Evolutionary conservation across 805 yeast species (phyloP), one percentile per base, ranked within the genome.

Genomic region (Cyberlindnera maritima): DNA sequence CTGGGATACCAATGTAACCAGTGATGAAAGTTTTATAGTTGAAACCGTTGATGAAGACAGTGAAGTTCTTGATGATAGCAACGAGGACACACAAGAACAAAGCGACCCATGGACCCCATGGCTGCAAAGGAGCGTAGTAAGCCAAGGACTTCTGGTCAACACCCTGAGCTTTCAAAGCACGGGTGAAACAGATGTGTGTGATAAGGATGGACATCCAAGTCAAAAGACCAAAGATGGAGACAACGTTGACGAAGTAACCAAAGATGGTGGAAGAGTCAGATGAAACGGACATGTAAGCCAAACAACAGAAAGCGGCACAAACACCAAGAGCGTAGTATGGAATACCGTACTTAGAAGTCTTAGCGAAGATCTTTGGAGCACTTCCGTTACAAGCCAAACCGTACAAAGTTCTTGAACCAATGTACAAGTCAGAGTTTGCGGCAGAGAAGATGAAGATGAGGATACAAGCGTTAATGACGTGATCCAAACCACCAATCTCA

Each of bases 391-490:
- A 76, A 1, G 94, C 77, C 53, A 88, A 69, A 32, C 87, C 85
- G 60, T 84, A 86, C 17, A 84, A 68, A 11, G 86, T 80, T 74
- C 96, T 77, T 18, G 94, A 80, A 25, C 87, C 86, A 62, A 83
- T 81, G 67, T 85, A 85, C 59, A 87, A 71, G 66, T 83, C 90
- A 2, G 90, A 83, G 68, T 86, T 88, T 11, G 87, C 83, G 39
- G 95, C 95, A 11, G 92, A 85, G 62, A 87, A 77, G 48, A 88
- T 90, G 53, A 87, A 85, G 35, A 86, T 66, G 60, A 89, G 66
- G 55, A 89, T 84, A 63, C 88, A 81, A 2, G 83, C 92, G 63
- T 89, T 89, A 59, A 89, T 72, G 41, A 89, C 75, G 55, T 83
- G 85, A 33, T 90, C 90, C 52, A 88, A 69, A 1, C 80, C 91